Conservation (phyloP, 345 rosid species). For the Arabidopsis thaliana region TAIR10.1 NC_003074.8:5908501-5909000, state of each 20-base stretch:
- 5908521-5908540: slow-evolving; percentile 3
- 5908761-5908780: slow-evolving; percentile 26
- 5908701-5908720: slow-evolving; percentile 17
- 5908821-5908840: slow-evolving; percentile 22
- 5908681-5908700: slow-evolving; percentile 54
- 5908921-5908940: background rate
- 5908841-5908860: slow-evolving; percentile 28
- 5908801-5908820: slow-evolving; percentile 17
- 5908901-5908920: background rate
- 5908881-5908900: background rate
- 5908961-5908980: slow-evolving; percentile 1
- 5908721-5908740: slow-evolving; percentile 6
- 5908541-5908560: background rate
- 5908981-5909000: slow-evolving; percentile 5
- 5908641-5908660: slow-evolving; percentile 81
- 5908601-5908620: slow-evolving; percentile 62
- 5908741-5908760: slow-evolving; percentile 32
- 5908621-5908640: slow-evolving; percentile 98
- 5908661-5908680: slow-evolving; percentile 75
- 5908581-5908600: slow-evolving; percentile 13
- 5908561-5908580: slow-evolving; percentile 18
- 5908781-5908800: slow-evolving; percentile 11
- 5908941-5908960: background rate
- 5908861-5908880: slow-evolving; percentile 1
- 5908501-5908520: background rate